Evolutionary conservation across 176 grass and related monocot species (phyloP), one percentile per base, ranked within the genome.

Genomic region (Microstegium vimineum): DNA sequence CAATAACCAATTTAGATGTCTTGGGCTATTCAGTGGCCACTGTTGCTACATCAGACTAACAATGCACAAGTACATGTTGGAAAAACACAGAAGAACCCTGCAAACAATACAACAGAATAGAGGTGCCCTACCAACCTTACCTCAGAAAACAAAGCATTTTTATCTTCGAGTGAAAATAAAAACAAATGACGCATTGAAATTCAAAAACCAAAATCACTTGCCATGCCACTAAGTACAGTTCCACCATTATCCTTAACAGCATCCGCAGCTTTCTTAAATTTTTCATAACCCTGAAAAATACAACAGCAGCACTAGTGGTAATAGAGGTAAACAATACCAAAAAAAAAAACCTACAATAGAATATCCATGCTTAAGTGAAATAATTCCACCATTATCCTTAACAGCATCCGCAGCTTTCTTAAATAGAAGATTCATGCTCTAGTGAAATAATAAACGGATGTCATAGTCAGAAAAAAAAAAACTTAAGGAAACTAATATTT

Each of bases 211-310:
- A 54, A 67, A 89, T 68, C 15, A 82, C 87, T 89, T 94, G 78
- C 94, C 92, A 92, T 86, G 13, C 96, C 96, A 75, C 87, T 98
- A 45, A 98, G 42, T 84, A 89, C 71, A 59, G 76, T 75, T 11
- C 91, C 87, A 1, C 82, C 87, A 76, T 81, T 89, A 45, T 85
- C 93, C 67, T 98, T 84, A 62, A 98, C 89, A 93, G 92, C 93
- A 54, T 91, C 90, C 62, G 87, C 96, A 82, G 91, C 86, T 80
- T 95, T 98, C 81, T 92, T 94, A 91, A 98, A 98, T 69, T 89
- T 98, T 43, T 98, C 95, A 77, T 84, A 93, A 37, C 95, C 92
- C 95, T 98, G 90, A 72, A 90, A 74, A 59, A 66, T 49, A 60
- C 51, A 74, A 31, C 62, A 47, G 80, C 41, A 43, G 65, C 16